Percentiles rank a stretch among this genome's conserved stretches.
Evolutionary conservation across 306 rosid genomes (phyloP).

Genomic region (Prosopis cineraria): DNA sequence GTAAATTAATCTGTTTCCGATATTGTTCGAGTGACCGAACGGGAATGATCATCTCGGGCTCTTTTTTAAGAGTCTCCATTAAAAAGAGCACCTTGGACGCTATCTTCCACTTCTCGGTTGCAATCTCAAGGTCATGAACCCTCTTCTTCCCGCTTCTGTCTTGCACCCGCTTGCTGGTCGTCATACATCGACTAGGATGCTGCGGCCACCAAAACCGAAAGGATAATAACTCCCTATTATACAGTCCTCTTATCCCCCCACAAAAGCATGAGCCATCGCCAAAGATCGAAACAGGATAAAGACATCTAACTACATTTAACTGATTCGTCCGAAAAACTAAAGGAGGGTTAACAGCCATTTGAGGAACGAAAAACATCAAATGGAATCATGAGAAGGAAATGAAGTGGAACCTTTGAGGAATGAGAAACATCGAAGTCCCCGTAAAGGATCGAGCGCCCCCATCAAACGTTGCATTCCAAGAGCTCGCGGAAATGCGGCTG

Average conservation of each 20-base stretch:
- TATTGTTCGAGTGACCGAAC: constrained; percentile 59
- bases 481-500: background rate
- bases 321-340: background rate
- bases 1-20: constrained; percentile 67
- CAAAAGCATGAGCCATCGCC: background rate
- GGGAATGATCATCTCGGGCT: constrained; percentile 74
- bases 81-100: constrained; percentile 55
- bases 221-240: background rate
- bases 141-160: constrained; percentile 53
- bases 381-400: background rate
- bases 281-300: background rate
- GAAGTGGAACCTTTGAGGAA: background rate
- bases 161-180: constrained; percentile 22
- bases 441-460: background rate
- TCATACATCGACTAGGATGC: constrained; percentile 14
- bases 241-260: background rate
- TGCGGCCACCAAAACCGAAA: background rate
- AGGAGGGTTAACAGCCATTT: background rate
- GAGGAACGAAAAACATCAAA: background rate
- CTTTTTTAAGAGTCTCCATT: constrained; percentile 65
- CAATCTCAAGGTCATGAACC: constrained; percentile 68
- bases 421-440: background rate
- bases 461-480: background rate
- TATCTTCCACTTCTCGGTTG: constrained; percentile 77
- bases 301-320: background rate